Evolutionary conservation across 139 green algal genomes (phyloP).

Genomic region (Picochlorum sp.): DNA sequence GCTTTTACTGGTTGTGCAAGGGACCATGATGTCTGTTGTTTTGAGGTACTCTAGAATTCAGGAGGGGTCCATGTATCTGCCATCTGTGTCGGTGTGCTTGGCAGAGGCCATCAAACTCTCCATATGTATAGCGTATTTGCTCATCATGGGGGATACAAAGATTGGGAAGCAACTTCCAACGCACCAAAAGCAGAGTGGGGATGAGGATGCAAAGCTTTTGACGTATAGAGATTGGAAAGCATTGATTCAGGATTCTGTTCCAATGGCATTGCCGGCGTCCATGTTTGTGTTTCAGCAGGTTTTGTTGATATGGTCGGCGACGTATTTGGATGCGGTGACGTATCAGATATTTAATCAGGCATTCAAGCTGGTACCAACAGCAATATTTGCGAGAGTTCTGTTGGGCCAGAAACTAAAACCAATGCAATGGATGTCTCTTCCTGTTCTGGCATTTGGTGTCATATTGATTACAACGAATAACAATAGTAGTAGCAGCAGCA

Average conservation of each 20-base stretch:
- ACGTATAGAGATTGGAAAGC: not conserved
- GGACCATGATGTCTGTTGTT: conserved; percentile 37
- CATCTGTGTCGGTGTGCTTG: conserved; percentile 37
- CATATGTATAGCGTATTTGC: conserved; percentile 37
- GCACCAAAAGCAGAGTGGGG: not conserved
- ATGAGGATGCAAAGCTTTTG: not conserved
- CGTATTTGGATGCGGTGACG: conserved; percentile 47
- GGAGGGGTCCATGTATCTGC: conserved; percentile 32
- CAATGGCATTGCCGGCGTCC: conserved; percentile 42
- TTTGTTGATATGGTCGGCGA: conserved; percentile 43
- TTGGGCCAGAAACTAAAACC: conserved; percentile 41
- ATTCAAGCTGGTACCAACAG: conserved; percentile 56
- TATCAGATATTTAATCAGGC: conserved; percentile 53
- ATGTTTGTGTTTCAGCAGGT: conserved; percentile 59
- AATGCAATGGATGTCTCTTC: conserved; percentile 49
- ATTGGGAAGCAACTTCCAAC: not conserved
- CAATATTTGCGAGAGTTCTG: conserved; percentile 44
- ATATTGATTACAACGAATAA: conserved; percentile 44
- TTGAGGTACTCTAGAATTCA: conserved; percentile 36
- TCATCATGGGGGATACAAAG: conserved; percentile 5
- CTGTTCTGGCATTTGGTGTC: conserved; percentile 38
- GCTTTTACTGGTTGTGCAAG: conserved; percentile 40
- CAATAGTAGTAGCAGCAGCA: not conserved
- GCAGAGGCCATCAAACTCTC: conserved; percentile 46
- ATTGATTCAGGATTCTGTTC: conserved; percentile 14